These are phyloP conservation scores for Mycotypha africana DNA, from an alignment of 371 early-diverging fungal genomes.

Conservation along the genomic window DNA sequence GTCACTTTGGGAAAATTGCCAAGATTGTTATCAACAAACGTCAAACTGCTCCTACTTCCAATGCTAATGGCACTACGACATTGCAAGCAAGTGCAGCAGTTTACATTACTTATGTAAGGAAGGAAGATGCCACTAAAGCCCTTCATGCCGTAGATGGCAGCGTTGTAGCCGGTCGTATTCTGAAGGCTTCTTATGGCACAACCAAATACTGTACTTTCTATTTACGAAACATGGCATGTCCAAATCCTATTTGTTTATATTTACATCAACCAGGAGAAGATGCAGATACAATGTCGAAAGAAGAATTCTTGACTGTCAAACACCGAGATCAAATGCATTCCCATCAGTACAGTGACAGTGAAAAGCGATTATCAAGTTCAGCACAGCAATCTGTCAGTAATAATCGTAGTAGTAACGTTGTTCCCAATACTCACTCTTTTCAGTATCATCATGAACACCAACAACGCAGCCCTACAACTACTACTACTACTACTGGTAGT, in stretches of 20 bases:
- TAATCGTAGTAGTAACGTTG: too few relatives aligned
- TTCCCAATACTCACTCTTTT: too few relatives aligned
- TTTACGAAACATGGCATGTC: slow-evolving; percentile 72
- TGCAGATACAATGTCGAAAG: slow-evolving; percentile 63
- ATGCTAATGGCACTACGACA: too few relatives aligned
- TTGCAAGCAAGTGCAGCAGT: slow-evolving; percentile 48
- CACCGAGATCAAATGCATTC: too few relatives aligned
- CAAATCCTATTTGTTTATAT: slow-evolving; percentile 78
- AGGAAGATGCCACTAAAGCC: slow-evolving; percentile 88
- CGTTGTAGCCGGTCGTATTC: slow-evolving; percentile 67
- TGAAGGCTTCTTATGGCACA: slow-evolving; percentile 80
- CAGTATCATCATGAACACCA: too few relatives aligned
- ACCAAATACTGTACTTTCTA: slow-evolving; percentile 90
- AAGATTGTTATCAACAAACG: slow-evolving; percentile 80
- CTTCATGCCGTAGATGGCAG: slow-evolving; percentile 91
- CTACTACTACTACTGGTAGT: too few relatives aligned
- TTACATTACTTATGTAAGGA: slow-evolving; percentile 84
- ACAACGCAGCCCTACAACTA: too few relatives aligned
- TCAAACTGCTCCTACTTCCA: slow-evolving; percentile 35
- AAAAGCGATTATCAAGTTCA: too few relatives aligned
- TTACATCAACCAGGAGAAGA: slow-evolving; percentile 87
- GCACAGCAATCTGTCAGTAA: too few relatives aligned
- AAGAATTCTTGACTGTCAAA: slow-evolving; percentile 33
- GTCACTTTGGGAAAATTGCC: slow-evolving; percentile 91
- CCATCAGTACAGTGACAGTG: too few relatives aligned